A percentile compares a stretch with the other conserved stretches of the same genome.
Conservation (phyloP, 495 filamentous ascomycete genomes). For the Trichocladium uniseriatum region DNA sequence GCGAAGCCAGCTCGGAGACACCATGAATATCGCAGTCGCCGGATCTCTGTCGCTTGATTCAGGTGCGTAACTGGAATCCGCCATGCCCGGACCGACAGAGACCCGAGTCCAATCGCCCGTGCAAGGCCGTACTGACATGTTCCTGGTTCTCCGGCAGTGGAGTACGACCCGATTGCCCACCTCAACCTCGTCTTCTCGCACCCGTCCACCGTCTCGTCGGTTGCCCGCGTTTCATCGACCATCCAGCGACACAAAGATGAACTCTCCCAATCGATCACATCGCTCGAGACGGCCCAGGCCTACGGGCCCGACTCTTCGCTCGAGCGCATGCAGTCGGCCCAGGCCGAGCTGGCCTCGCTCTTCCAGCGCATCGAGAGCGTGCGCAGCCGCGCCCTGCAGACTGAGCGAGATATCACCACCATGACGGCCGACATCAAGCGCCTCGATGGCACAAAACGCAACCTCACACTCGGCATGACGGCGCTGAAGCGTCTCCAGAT, state of each 20-base stretch:
- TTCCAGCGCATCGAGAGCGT: conserved; percentile 96
- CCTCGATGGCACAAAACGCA: conserved; percentile 90
- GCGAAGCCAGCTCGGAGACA: conserved; percentile 3
- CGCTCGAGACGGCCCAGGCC: conserved; percentile 69
- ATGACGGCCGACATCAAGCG: conserved; percentile 99
- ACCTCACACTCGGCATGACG: conserved; percentile 95
- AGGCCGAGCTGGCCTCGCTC: conserved; percentile 77
- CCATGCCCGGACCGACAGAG: too few relatives aligned
- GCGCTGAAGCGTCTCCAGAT: conserved; percentile 95
- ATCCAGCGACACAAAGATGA: conserved; percentile 75
- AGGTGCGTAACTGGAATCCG: conserved; percentile 26
- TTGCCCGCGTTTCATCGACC: conserved; percentile 58
- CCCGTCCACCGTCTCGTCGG: conserved; percentile 74
- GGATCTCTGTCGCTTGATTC: conserved; percentile 42
- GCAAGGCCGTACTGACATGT: conserved; percentile 23
- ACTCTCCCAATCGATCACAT: conserved; percentile 69
- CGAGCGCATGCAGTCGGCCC: conserved; percentile 79
- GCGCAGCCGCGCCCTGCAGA: conserved; percentile 77
- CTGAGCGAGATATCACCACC: conserved; percentile 90
- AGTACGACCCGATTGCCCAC: conserved; percentile 90
- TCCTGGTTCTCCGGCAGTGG: conserved; percentile 48
- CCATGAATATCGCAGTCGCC: conserved; percentile 38
- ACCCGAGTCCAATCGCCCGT: background rate
- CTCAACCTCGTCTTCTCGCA: conserved; percentile 92
- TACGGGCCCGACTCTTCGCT: conserved; percentile 81